Evolutionary conservation across 208 protist genomes (phyloP), one percentile per base, ranked within the genome.

Genomic region (Acanthamoeba triangularis): DNA sequence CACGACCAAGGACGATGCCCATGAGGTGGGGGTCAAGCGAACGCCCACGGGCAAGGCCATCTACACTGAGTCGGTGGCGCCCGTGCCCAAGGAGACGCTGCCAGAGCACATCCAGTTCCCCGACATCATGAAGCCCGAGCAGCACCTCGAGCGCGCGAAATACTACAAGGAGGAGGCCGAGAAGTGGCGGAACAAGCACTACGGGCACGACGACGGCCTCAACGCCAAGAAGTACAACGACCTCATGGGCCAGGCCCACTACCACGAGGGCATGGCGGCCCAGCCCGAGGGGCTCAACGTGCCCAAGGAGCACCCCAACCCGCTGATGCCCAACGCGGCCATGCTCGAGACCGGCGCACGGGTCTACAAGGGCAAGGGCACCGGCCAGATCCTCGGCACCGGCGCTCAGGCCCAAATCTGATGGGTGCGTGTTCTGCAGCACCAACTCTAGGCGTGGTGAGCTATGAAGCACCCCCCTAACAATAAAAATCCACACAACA

Each of bases 151-250:
- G 69, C 69, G 69, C 8, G 69, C 69, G 37, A 78, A 78, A 30
- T 78, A 78, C 69, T 78, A 78, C 69, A 7, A 30, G 28, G 69
- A 78, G 16, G 69, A 78, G 69, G 69, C 69, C 69, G 69, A 78
- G 69, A 78, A 78, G 69, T 78, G 69, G 69, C 4, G 69, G 33
- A 2, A 13, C 1, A 78, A 78, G 69, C 14, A 25, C 69, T 78
- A 78, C 69, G 69, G 69, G 0, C 69, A 78, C 30, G 69, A 78
- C 2, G 69, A 35, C 7, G 69, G 69, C n/a, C 69, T 78, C 69
- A 78, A 78, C 30, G 69, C 69, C 69, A 78, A 78, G 69, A 78
- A 78, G 69, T 23, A 78, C 69, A 78, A 78, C 69, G 69, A 78
- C 69, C 69, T 78, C 69, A 78, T 78, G 69, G 69, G 69, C 69